phyloP scores from a whole-genome alignment of 2,329 filamentous ascomycete species.

The Aaosphaeria arxii region DNA sequence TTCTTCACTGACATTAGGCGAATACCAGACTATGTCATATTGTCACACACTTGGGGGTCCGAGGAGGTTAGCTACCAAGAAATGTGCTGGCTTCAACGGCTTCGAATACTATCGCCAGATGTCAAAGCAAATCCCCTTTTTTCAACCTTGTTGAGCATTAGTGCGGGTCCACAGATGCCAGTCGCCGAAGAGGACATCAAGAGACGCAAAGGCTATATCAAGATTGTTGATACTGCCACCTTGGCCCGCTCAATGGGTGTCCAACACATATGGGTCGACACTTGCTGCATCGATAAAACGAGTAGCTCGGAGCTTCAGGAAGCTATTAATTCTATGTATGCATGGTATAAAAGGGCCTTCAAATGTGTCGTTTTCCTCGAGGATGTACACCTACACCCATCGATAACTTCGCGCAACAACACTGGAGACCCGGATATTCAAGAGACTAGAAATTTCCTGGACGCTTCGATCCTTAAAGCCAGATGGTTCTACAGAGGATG shows the following conservation, averaged over 20 bases:
- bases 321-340: conserved; percentile 16
- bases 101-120: neutral
- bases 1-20: conserved; percentile 15
- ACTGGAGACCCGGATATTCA: conserved; percentile 9
- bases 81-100: conserved; percentile 3
- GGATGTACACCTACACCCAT: conserved; percentile 2
- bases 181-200: conserved; percentile 1
- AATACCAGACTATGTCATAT: conserved; percentile 7
- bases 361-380: conserved; percentile 11
- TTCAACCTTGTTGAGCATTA: neutral
- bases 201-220: conserved; percentile 1
- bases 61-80: conserved; percentile 8
- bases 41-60: conserved; percentile 6
- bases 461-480: conserved; percentile 7
- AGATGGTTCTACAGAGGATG: conserved; percentile 7
- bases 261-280: conserved; percentile 11
- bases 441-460: conserved; percentile 16
- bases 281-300: conserved; percentile 12
- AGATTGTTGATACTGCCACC: conserved; percentile 4
- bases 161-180: neutral
- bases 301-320: conserved; percentile 12
- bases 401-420: conserved; percentile 2
- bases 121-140: neutral
- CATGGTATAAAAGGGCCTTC: conserved; percentile 11
- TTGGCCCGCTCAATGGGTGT: neutral